phyloP scores from a whole-genome alignment of 495 filamentous ascomycete species.

The Geoglossum glabrum region DNA sequence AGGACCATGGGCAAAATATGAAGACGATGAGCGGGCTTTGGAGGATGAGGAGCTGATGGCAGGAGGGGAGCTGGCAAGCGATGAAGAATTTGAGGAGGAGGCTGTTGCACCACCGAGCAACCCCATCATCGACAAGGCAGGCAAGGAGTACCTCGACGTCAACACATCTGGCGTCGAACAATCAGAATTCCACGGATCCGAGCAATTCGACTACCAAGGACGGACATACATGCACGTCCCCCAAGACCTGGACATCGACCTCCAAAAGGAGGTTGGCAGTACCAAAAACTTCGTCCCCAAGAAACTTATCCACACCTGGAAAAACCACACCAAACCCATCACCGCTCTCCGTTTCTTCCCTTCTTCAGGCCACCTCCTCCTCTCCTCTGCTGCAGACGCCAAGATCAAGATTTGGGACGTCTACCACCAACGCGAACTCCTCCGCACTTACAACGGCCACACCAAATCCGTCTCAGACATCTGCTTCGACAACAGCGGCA shows the following conservation, averaged over 20 bases:
- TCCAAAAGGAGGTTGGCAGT: conserved; percentile 59
- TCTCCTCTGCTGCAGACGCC: conserved; percentile 69
- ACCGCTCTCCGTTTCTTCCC: conserved; percentile 81
- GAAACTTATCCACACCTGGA: conserved; percentile 80
- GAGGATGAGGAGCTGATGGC: conserved; percentile 30
- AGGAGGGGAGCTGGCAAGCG: conserved; percentile 46
- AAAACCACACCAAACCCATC: conserved; percentile 67
- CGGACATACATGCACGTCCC: conserved; percentile 90
- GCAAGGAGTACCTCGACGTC: conserved; percentile 32
- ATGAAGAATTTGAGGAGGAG: conserved; percentile 64
- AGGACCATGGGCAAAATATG: conserved; percentile 85
- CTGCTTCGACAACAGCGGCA: conserved; percentile 66
- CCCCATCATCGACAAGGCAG: conserved; percentile 31
- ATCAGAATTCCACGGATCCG: conserved; percentile 69
- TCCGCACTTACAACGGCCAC: conserved; percentile 81
- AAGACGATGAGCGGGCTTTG: conserved; percentile 39
- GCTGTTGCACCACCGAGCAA: conserved; percentile 28
- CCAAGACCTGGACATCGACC: conserved; percentile 80
- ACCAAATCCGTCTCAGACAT: conserved; percentile 78
- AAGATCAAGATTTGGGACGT: conserved; percentile 92
- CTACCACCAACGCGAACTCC: conserved; percentile 68
- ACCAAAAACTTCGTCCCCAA: conserved; percentile 82
- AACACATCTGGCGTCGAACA: conserved; percentile 44
- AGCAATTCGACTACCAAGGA: conserved; percentile 76
- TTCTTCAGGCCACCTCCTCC: conserved; percentile 60